A percentile compares a stretch with the other conserved stretches of the same genome.
Evolutionary conservation across 2,329 filamentous ascomycete species (phyloP).

Genomic region (Fusarium concolor): DNA sequence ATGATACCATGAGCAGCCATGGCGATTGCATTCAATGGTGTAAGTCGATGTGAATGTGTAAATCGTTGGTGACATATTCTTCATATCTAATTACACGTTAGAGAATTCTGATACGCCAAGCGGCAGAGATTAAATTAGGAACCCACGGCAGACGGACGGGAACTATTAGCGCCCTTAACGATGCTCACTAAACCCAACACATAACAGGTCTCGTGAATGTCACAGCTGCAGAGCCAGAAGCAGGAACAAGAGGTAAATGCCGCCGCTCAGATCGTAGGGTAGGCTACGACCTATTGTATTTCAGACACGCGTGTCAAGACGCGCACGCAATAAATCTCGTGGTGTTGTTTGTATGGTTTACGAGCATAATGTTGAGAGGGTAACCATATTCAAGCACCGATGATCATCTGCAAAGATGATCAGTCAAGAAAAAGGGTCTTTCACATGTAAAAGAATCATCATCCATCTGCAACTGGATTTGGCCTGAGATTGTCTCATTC

Average conservation of each 20-base stretch:
- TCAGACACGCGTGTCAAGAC: conserved; percentile 28
- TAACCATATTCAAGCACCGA: conserved; percentile 8
- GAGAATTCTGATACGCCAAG: conserved; percentile 1
- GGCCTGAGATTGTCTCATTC: conserved; percentile 37
- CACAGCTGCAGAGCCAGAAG: conserved; percentile 6
- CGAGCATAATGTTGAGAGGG: conserved; percentile 9
- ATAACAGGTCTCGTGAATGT: conserved; percentile 5
- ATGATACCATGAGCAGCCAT: background rate
- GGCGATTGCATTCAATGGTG: background rate
- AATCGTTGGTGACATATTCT: background rate
- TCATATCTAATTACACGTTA: background rate
- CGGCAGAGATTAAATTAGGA: conserved; percentile 19
- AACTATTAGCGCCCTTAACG: conserved; percentile 25
- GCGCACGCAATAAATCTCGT: conserved; percentile 22
- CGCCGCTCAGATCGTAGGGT: background rate
- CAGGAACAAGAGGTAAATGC: conserved; percentile 5
- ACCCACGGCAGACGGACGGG: conserved; percentile 4
- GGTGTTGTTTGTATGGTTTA: conserved; percentile 12
- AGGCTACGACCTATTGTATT: background rate
- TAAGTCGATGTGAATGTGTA: background rate
- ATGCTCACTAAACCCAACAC: conserved; percentile 22
- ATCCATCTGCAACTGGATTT: conserved; percentile 25
- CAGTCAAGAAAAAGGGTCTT: conserved; percentile 22
- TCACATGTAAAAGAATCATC: conserved; percentile 30
- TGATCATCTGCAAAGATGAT: conserved; percentile 21